Evolutionary conservation across 2,329 filamentous ascomycete genomes (phyloP), one percentile per base, ranked within the genome.

Genomic region (Boeremia exigua): DNA sequence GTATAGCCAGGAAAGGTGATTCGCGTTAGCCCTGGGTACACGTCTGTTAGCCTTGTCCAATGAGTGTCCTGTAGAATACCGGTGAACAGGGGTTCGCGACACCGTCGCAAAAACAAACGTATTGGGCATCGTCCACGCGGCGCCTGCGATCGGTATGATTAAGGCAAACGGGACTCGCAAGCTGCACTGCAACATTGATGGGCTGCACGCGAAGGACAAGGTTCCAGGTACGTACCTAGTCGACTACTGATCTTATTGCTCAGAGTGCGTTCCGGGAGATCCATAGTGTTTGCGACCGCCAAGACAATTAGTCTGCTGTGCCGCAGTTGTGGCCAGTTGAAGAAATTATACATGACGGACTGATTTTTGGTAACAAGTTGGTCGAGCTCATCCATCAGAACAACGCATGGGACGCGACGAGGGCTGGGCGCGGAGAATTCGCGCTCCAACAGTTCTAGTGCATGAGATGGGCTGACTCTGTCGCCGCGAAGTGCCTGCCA

Each of bases 321-420:
- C 45, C 91, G 86, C 49, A 98, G 81, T 10, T 91, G 90, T 4
- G 95, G 95, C 95, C 95, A 99, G 72, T 99, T 99, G 84, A 99
- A 99, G 77, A 99, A 99, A 76, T 99, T 99, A 80, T 99, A 99
- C 95, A 99, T 99, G 77, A 99, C 95, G n/a, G 91, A 94, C 75
- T 99, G 96, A 69, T 96, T 98, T 71, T 94, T 95, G 11, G 95
- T 99, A 5, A 99, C 96, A 7, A 99, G 85, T 77, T 99, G 95
- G 73, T 99, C 95, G 43, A 99, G 83, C 77, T 99, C 95, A 70
- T 99, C 95, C 95, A 99, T 99, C 46, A 99, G 79, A 2, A 99
- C 95, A 12, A 99, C 95, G 71, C 94, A 98, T 1, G 96, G 95
- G 6, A 96, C 92, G 58, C 95, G 86, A 46, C 95, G 86, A 23